Conservation (phyloP, 257 asterid species). For the Euphrasia confusa region DNA sequence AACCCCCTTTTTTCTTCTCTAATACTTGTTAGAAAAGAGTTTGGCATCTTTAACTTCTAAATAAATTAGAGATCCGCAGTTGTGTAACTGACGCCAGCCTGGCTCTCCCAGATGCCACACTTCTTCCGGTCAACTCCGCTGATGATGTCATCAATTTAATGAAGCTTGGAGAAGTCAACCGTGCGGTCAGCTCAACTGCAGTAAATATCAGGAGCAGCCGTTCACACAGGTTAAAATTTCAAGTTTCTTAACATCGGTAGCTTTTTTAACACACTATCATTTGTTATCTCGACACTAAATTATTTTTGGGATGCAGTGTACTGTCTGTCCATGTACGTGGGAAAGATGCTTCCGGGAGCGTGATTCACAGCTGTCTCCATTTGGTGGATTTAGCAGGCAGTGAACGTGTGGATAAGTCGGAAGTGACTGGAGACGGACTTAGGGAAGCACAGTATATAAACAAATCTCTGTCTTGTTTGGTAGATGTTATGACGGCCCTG, state of each 20-base stretch:
- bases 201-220: slow-evolving; percentile 75
- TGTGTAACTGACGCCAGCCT: slow-evolving; percentile 55
- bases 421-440: slow-evolving; percentile 67
- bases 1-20: too few species aligned
- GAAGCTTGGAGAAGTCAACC: slow-evolving; percentile 76
- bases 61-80: slow-evolving; percentile 63
- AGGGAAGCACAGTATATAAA: slow-evolving; percentile 77
- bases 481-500: slow-evolving; percentile 82
- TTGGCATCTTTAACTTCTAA: slow-evolving; percentile 41
- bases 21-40: slow-evolving; percentile 10
- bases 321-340: slow-evolving; percentile 88
- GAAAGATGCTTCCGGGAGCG: slow-evolving; percentile 58
- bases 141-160: slow-evolving; percentile 66
- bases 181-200: slow-evolving; percentile 71
- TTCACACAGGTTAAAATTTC: slow-evolving; percentile 62
- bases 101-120: slow-evolving; percentile 53
- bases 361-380: slow-evolving; percentile 73
- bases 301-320: slow-evolving; percentile 45
- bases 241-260: background rate
- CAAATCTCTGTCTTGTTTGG: slow-evolving; percentile 78
- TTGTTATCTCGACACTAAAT: background rate
- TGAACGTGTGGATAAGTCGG: slow-evolving; percentile 69
- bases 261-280: background rate
- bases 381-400: slow-evolving; percentile 94
- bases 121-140: slow-evolving; percentile 57